Evolutionary conservation across 768 basidiomycete species (phyloP).

Genomic region (Phanerodontia chrysosporium): DNA sequence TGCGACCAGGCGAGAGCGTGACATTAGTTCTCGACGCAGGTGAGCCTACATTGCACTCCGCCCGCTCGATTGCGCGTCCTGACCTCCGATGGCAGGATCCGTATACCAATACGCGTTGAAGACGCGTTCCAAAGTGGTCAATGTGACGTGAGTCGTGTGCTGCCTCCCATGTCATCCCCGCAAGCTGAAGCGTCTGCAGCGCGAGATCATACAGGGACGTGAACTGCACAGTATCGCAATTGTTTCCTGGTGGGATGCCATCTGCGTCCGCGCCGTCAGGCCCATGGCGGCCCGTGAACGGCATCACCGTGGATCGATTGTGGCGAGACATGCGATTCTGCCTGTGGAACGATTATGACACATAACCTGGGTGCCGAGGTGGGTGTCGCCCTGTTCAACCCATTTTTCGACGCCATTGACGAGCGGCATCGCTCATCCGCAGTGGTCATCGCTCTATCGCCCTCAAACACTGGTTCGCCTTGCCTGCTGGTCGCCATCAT

Average conservation of each 20-base stretch:
- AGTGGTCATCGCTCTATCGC: background rate
- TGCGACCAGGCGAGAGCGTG: conserved; percentile 60
- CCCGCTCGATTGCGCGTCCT: background rate
- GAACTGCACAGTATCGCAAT: conserved; percentile 55
- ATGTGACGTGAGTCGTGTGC: conserved; percentile 57
- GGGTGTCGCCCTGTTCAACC: background rate
- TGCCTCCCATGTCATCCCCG: conserved; percentile 3
- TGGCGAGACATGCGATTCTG: conserved; percentile 66
- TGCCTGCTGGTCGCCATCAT: conserved; percentile 5
- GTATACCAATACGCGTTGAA: conserved; percentile 70
- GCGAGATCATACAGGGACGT: conserved; percentile 66
- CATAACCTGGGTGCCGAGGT: conserved; percentile 22
- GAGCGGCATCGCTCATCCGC: background rate
- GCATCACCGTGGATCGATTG: conserved; percentile 59
- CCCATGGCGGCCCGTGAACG: conserved; percentile 39
- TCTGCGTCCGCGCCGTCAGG: conserved; percentile 24
- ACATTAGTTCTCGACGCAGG: conserved; percentile 63
- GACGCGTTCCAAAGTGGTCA: conserved; percentile 58
- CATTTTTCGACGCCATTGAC: background rate
- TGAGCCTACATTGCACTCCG: conserved; percentile 4
- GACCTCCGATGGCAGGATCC: conserved; percentile 33
- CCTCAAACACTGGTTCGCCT: background rate
- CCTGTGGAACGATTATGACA: conserved; percentile 47
- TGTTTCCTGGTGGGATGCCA: conserved; percentile 41
- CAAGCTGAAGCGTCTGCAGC: conserved; percentile 29